These are phyloP conservation scores for Leishmania aethiopica DNA, from an alignment of 208 protist species.

Conservation along the genomic window DNA sequence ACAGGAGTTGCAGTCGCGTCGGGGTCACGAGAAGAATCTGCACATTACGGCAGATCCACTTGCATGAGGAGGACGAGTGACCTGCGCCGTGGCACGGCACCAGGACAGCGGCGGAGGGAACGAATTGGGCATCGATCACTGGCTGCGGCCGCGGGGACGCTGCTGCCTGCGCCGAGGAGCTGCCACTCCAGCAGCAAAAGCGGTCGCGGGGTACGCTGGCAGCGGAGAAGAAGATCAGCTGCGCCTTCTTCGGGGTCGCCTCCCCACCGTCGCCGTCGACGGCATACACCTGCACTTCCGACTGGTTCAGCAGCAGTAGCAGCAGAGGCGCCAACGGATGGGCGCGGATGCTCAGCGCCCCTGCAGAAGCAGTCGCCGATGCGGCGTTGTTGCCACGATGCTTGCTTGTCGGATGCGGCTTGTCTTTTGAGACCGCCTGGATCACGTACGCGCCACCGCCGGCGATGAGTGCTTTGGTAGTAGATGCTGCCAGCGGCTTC, in stretches of 20 bases:
- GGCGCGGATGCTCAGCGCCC: slow-evolving; percentile 28
- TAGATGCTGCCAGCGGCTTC: slow-evolving; percentile 23
- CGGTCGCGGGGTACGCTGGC: not conserved
- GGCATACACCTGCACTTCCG: slow-evolving; percentile 37
- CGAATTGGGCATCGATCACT: slow-evolving; percentile 32
- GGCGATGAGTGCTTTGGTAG: slow-evolving; percentile 12
- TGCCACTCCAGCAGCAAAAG: not conserved
- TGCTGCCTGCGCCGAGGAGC: not conserved
- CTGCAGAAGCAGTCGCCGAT: not conserved
- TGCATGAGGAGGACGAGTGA: not conserved
- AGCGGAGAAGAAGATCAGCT: slow-evolving; percentile 15
- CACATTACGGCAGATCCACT: slow-evolving; percentile 22
- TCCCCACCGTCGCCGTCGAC: slow-evolving; percentile 17
- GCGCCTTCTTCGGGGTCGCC: slow-evolving; percentile 4
- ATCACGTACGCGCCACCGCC: slow-evolving; percentile 37
- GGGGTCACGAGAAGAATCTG: slow-evolving; percentile 34
- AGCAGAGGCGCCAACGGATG: slow-evolving; percentile 48
- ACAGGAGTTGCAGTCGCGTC: slow-evolving; percentile 21
- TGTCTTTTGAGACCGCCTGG: slow-evolving; percentile 10
- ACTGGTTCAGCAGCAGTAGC: slow-evolving; percentile 17
- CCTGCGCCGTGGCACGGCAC: slow-evolving; percentile 4
- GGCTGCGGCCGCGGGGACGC: not conserved
- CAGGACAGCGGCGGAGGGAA: slow-evolving; percentile 29
- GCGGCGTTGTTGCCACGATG: not conserved
- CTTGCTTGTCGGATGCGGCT: not conserved